phyloP scores from a whole-genome alignment of 805 yeast species.

The Candida caryicola region DNA sequence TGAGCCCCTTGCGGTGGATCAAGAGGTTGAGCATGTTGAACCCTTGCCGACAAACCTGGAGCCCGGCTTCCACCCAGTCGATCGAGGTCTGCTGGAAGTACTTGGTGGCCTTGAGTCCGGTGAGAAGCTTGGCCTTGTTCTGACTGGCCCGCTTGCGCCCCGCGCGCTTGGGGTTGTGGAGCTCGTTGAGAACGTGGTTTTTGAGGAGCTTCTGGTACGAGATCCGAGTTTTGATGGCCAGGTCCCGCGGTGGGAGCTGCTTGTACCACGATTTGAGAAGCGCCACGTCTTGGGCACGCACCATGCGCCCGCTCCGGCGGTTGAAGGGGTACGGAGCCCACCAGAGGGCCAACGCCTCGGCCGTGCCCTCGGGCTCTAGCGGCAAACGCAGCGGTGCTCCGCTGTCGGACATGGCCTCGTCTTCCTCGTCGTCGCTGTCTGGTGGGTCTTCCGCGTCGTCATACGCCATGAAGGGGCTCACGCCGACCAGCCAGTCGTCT shows the following conservation, averaged over 20 bases:
- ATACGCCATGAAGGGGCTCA: conserved; percentile 51
- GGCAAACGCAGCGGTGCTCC: conserved; percentile 9
- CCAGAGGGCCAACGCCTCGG: conserved; percentile 61
- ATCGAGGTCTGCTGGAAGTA: conserved; percentile 88
- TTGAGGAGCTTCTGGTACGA: conserved; percentile 91
- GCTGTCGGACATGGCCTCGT: conserved; percentile 1
- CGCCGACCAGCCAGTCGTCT: conserved; percentile 37
- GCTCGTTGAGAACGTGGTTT: conserved; percentile 64
- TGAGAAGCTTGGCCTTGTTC: conserved; percentile 58
- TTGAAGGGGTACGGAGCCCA: conserved; percentile 87
- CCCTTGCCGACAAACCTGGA: conserved; percentile 91
- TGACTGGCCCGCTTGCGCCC: conserved; percentile 35
- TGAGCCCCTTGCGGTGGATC: conserved; percentile 86
- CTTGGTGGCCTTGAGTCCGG: conserved; percentile 70
- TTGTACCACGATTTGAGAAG: conserved; percentile 79
- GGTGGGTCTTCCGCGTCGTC: conserved; percentile 6
- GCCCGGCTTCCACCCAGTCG: conserved; percentile 98
- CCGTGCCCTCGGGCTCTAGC: conserved; percentile 42
- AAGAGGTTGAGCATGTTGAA: conserved; percentile 87
- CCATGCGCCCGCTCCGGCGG: conserved; percentile 64
- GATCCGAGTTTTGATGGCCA: conserved; percentile 74
- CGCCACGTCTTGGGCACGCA: conserved; percentile 88
- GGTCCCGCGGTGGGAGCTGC: conserved; percentile 58
- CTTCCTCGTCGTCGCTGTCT: conserved; percentile 2
- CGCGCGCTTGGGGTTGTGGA: conserved; percentile 45